Conservation (phyloP, 2,329 filamentous ascomycete genomes). For the Pseudogymnoascus sp. region DNA sequence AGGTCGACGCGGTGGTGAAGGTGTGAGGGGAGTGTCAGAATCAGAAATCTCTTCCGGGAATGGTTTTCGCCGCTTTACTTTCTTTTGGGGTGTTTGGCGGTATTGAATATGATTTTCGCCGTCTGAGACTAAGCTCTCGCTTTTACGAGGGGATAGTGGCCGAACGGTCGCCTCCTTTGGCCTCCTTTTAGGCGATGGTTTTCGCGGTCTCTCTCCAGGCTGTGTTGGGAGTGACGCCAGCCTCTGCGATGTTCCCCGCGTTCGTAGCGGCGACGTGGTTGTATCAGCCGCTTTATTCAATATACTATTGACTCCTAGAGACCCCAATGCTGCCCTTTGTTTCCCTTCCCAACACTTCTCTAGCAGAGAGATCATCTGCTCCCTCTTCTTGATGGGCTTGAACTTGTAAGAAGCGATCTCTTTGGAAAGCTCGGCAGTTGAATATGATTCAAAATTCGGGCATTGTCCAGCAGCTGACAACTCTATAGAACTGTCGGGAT, state of each 20-base stretch:
- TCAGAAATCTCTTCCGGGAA: slow-evolving; percentile 44
- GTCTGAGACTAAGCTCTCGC: slow-evolving; percentile 19
- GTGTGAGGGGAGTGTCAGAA: slow-evolving; percentile 32
- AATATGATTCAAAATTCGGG: slow-evolving; percentile 55
- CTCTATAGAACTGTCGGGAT: neutral
- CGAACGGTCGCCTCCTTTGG: slow-evolving; percentile 11
- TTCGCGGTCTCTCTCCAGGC: slow-evolving; percentile 38
- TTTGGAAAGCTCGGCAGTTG: slow-evolving; percentile 54
- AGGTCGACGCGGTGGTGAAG: slow-evolving; percentile 23
- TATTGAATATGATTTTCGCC: slow-evolving; percentile 19
- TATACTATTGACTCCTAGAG: slow-evolving; percentile 21
- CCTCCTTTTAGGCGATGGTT: slow-evolving; percentile 19
- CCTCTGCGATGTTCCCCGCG: slow-evolving; percentile 23
- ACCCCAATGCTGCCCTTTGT: slow-evolving; percentile 27
- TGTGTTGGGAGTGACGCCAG: slow-evolving; percentile 30
- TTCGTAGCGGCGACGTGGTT: slow-evolving; percentile 10
- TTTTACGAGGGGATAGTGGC: slow-evolving; percentile 10
- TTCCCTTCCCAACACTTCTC: slow-evolving; percentile 65
- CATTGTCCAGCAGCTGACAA: slow-evolving; percentile 11
- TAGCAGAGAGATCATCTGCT: slow-evolving; percentile 62
- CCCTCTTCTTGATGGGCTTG: slow-evolving; percentile 61
- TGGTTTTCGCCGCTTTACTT: slow-evolving; percentile 18
- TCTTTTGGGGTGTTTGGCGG: slow-evolving; percentile 26
- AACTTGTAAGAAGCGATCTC: slow-evolving; percentile 62
- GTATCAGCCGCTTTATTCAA: neutral